Evolutionary conservation across 2,329 filamentous ascomycete genomes (phyloP).

Genomic region (Fusarium sp.): DNA sequence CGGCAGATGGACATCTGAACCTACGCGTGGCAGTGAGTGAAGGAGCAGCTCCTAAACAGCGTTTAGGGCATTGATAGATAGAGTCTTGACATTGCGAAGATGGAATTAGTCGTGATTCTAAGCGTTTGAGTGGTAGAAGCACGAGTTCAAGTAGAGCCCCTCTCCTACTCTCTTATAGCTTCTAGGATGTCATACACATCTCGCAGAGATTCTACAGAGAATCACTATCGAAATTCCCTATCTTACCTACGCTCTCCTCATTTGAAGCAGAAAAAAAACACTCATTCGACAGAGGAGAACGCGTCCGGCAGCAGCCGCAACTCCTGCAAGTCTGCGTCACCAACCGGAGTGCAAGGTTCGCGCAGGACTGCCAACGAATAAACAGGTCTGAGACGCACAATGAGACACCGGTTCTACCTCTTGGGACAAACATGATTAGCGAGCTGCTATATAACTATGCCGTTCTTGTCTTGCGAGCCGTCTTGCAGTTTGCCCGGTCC

Average conservation of each 20-base stretch:
- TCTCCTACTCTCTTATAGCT: neutral
- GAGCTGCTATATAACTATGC: neutral
- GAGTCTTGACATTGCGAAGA: neutral
- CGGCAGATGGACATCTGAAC: neutral
- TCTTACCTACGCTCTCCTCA: neutral
- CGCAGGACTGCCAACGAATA: neutral
- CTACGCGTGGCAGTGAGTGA: neutral
- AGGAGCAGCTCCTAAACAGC: neutral
- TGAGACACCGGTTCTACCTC: neutral
- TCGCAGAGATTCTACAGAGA: neutral
- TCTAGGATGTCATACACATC: neutral
- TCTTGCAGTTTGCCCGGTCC: neutral
- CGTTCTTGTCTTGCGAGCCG: neutral
- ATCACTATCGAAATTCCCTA: neutral
- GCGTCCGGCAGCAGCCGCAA: neutral
- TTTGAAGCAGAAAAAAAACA: neutral
- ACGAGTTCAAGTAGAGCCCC: neutral
- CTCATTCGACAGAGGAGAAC: neutral
- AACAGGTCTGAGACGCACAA: neutral
- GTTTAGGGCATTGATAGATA: neutral
- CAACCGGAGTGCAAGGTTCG: neutral
- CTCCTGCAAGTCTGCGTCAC: neutral
- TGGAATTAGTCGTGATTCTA: neutral
- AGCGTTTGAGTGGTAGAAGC: neutral
- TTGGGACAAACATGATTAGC: neutral